These are phyloP conservation scores for Scytalidium sp. DNA, from an alignment of 2,329 filamentous ascomycete genomes.

Conservation along the genomic window DNA sequence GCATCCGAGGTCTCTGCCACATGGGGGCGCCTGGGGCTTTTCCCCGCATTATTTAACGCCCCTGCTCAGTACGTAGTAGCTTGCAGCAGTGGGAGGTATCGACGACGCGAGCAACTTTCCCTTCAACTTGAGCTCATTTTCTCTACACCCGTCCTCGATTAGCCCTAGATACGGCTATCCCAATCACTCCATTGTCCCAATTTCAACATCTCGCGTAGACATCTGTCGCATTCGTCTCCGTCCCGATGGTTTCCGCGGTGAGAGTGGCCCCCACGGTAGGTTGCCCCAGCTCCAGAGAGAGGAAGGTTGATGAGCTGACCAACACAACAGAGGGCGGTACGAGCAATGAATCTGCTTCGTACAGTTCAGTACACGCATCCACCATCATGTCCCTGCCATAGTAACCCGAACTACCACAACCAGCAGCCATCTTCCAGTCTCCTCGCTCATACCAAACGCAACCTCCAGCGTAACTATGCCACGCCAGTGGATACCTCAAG, in stretches of 20 bases:
- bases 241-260: slow-evolving; percentile 20
- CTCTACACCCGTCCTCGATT: too few species aligned
- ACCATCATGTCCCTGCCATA: slow-evolving; percentile 87
- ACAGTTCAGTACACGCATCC: slow-evolving; percentile 91
- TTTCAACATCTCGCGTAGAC: not conserved
- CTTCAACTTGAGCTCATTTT: too few species aligned
- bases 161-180: too few species aligned
- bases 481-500: slow-evolving; percentile 69
- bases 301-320: too few species aligned
- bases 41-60: not conserved
- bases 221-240: not conserved
- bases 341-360: slow-evolving; percentile 71
- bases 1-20: not conserved
- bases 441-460: slow-evolving; percentile 42
- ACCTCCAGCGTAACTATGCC: slow-evolving; percentile 55
- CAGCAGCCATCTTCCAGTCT: slow-evolving; percentile 35
- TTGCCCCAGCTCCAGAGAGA: too few species aligned
- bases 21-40: not conserved
- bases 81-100: too few species aligned
- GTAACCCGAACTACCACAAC: slow-evolving; percentile 78
- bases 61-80: too few species aligned
- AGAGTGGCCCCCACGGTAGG: slow-evolving; percentile 26
- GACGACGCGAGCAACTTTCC: too few species aligned
- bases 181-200: too few species aligned
- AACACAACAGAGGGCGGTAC: slow-evolving; percentile 47